Base-by-base conservation (phyloP, 2,329 filamentous ascomycete species). In the Diaporthe longicolla region DNA sequence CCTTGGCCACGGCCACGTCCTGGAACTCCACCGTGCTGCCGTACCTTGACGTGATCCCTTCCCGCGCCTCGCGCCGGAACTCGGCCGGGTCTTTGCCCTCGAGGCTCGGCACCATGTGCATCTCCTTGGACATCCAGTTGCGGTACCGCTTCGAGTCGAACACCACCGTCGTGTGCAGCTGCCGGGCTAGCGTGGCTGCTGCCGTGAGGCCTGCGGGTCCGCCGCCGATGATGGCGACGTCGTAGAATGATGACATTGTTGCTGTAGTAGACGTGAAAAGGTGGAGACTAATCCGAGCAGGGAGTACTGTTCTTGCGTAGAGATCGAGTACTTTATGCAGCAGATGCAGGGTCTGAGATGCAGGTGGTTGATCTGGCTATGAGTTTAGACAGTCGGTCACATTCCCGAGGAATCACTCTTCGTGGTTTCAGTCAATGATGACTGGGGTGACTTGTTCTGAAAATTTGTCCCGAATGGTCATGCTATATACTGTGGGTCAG, bases 201-300 rank as follows among this genome's bases (percentile, higher is more conserved):
- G 84, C 82, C 55, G 85, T 84, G 3, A 90, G 83, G n/a, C 88
- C 88, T 0, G 86, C 84, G 3, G 88, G 87, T 2, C 88, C 88
- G 58, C 86, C 87, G 58, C 88, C 88, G 55, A 90, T 83, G 74
- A 90, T 82, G 70, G 89, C 84, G 24, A 84, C 54, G 66, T 71
- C 72, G 68, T 37, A 68, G 63, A 68, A 54, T 24, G 63, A n/a
- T 35, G 63, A n/a, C 63, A 66, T 21, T 35, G 54, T 15, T 17
- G 61, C 9, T 57, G 54, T n/a, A 8, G 40, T 19, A 9, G 10
- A 37, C 2, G 37, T 40, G 11, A 37, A 52, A 66, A 52, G 40
- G 63, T 52, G 29, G 29, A 13, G 1, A 52, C 10, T 50, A 5
- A 26, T 15, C 1, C 50, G 6, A 10, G 9, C 17, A 13, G 1